A percentile compares a stretch with the other conserved stretches of the same genome.
Conservation (phyloP, 208 protist species). For the Trichomonas tenax region DNA sequence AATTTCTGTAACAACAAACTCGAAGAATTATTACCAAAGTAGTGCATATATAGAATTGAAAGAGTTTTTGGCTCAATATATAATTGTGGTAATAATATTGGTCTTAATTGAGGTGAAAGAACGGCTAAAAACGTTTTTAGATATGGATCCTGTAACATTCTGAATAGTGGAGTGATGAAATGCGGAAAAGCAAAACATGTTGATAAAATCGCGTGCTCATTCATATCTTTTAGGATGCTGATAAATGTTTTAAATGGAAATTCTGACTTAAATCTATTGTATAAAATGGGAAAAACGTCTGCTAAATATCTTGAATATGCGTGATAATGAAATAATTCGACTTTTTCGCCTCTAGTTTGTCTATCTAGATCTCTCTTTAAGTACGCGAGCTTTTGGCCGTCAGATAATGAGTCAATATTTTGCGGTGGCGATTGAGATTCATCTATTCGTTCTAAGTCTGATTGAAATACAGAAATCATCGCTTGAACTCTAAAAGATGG, state of each 20-base stretch:
- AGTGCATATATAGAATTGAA: not conserved
- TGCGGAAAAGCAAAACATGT: not conserved
- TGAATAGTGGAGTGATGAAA: not conserved
- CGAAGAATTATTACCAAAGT: not conserved
- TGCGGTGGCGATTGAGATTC: not conserved
- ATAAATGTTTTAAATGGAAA: not conserved
- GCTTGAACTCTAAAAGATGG: not conserved
- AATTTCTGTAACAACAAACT: not conserved
- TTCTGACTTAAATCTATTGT: not conserved
- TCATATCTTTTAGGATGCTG: not conserved
- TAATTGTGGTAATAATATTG: not conserved
- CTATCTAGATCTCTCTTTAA: not conserved
- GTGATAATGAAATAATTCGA: not conserved
- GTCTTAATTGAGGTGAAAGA: not conserved
- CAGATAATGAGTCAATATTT: not conserved
- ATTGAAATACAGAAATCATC: not conserved
- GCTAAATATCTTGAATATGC: not conserved
- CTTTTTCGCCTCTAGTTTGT: not conserved
- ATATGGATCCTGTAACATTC: not conserved
- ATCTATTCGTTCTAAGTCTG: not conserved
- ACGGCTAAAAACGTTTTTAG: not conserved
- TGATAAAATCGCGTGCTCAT: not conserved
- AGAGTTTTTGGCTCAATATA: not conserved
- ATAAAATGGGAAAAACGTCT: not conserved
- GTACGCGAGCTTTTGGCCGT: not conserved